These are phyloP conservation scores for Scenedesmus sp. DNA, from an alignment of 163 green algal species.

Conservation along the genomic window DNA sequence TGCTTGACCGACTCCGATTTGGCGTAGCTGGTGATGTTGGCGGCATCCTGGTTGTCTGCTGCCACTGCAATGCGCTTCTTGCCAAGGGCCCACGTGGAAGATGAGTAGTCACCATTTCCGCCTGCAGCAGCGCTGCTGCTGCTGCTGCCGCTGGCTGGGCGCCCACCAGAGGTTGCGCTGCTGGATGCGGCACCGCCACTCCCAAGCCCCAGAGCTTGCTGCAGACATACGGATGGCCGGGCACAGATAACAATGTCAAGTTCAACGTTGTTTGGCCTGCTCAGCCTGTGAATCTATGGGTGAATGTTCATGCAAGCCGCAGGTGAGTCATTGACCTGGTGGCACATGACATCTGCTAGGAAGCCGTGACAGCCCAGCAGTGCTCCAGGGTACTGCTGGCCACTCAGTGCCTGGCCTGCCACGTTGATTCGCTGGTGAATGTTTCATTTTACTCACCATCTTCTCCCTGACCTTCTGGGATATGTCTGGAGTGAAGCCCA, in stretches of 20 bases:
- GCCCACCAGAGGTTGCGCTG: not conserved
- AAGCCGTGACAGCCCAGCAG: not conserved
- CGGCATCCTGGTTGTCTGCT: conserved; percentile 38
- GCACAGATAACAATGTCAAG: not conserved
- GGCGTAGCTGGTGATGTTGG: conserved; percentile 47
- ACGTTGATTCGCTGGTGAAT: not conserved
- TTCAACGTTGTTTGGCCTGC: no score
- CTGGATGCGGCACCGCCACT: not conserved
- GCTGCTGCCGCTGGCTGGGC: not conserved
- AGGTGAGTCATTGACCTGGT: not conserved
- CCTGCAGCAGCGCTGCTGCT: not conserved
- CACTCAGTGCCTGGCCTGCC: not conserved
- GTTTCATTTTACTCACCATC: conserved; percentile 18
- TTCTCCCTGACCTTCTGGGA: conserved; percentile 49
- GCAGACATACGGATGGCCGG: not conserved
- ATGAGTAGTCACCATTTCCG: not conserved
- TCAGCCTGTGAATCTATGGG: no score
- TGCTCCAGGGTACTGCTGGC: not conserved
- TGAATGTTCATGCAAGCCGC: not conserved
- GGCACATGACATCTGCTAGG: not conserved
- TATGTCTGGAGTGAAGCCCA: conserved; percentile 52
- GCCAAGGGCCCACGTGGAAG: not conserved
- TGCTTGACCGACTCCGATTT: conserved; percentile 50
- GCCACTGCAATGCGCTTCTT: conserved; percentile 53
- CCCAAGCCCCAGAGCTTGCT: conserved; percentile 19